Percentiles rank a stretch among this genome's conserved stretches.
Conservation (phyloP, 768 basidiomycete species). For the Amanita thiersii region DNA sequence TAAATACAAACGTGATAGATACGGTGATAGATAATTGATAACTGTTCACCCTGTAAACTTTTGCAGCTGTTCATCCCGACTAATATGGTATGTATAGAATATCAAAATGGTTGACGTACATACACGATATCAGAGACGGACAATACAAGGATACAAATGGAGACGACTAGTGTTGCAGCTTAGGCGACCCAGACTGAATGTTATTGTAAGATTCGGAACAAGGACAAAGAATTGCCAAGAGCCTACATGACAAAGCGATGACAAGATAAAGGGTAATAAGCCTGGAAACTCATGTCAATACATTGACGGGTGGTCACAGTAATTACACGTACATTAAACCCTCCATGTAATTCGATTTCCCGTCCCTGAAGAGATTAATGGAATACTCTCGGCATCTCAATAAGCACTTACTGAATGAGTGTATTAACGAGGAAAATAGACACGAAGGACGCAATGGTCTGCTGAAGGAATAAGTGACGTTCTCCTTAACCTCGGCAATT, state of each 20-base stretch:
- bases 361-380: slow-evolving; percentile 40
- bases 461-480: slow-evolving; percentile 2
- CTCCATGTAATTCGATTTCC: slow-evolving; percentile 90
- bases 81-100: too few species aligned
- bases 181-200: slow-evolving; percentile 23
- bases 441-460: slow-evolving; percentile 81
- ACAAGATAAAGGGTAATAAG: slow-evolving; percentile 66
- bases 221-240: background rate
- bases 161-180: slow-evolving; percentile 8
- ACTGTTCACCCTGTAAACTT: too few species aligned
- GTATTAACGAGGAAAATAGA: slow-evolving; percentile 86
- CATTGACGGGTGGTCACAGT: background rate
- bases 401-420: slow-evolving; percentile 51
- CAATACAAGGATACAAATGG: too few species aligned
- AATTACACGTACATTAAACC: slow-evolving; percentile 51
- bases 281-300: slow-evolving; percentile 21
- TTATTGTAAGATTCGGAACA: background rate
- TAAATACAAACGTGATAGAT: too few species aligned
- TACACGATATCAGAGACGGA: too few species aligned
- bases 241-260: slow-evolving; percentile 72
- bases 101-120: too few species aligned
- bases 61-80: too few species aligned
- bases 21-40: too few species aligned
- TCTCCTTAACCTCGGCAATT: background rate
- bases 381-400: slow-evolving; percentile 6